Evolutionary conservation across 2,329 filamentous ascomycete species (phyloP), one percentile per base, ranked within the genome.

Genomic region (Sordariomycetes sp.): DNA sequence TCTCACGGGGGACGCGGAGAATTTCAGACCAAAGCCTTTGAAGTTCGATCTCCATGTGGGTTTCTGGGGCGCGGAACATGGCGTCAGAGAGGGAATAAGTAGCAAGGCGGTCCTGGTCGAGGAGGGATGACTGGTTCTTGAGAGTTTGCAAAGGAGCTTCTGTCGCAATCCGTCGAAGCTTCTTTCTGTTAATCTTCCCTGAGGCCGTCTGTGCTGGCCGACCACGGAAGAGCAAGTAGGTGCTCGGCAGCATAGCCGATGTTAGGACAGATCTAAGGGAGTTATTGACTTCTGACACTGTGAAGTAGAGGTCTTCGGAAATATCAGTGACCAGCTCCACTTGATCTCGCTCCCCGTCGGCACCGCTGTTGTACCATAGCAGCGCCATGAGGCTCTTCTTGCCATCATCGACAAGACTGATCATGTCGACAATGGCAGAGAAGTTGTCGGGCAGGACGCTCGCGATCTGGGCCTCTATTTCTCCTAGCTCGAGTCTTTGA

Each of bases 401-500:
- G 6, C 14, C 4, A 11, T 14, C 10, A 25, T 25, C 4, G 23
- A 25, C 23, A 25, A 14, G 23, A 25, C 23, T 4, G 23, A 39
- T 27, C 8, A 19, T 11, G 8, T 16, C 29, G n/a, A 18, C 14
- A 8, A 31, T 19, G 16, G 10, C 29, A 15, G 4, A 4, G n/a
- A n/a, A n/a, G n/a, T n/a, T n/a, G n/a, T 18, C 12, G 17, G 3
- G 7, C n/a, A 23, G 3, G 19, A n/a, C 7, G 3, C 19, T 32
- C 7, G 17, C 12, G 17, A 32, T 21, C 12, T 20, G 18, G 20
- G 41, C 26, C 37, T 45, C 43, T 9, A 45, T 36, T 19, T 45
- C 41, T 9, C 37, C 39, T 11, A 43, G 32, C 32, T 46, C 43
- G 25, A 47, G 30, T 2, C 45, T 37, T 18, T 36, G 28, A 3